These are phyloP conservation scores for Linderniella brevidens DNA, from an alignment of 257 asterid species.

Conservation along the genomic window DNA sequence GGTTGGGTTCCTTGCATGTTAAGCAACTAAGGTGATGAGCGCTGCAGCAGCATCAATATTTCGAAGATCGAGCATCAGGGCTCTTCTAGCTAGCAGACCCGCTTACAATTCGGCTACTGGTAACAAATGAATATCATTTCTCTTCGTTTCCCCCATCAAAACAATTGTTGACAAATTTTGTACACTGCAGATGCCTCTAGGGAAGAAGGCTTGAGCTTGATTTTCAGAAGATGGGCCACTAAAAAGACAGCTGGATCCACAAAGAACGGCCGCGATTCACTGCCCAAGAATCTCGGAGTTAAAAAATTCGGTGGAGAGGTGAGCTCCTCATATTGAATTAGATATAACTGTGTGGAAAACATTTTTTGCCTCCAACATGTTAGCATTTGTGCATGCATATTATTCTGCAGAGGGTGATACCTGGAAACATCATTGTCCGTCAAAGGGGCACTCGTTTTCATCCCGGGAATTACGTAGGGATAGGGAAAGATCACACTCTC, in stretches of 20 bases:
- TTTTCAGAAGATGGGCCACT: slow-evolving; percentile 83
- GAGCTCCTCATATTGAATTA: no score
- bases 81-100: slow-evolving; percentile 28
- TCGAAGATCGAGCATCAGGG: slow-evolving; percentile 50
- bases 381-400: not conserved
- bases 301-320: slow-evolving; percentile 98
- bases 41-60: slow-evolving; percentile 20
- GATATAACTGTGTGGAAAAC: no score
- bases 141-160: not conserved
- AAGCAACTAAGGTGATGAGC: slow-evolving; percentile 18
- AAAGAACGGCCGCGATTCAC: slow-evolving; percentile 83
- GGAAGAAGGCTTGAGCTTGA: slow-evolving; percentile 62
- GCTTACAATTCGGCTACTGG: slow-evolving; percentile 43
- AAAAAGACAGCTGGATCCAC: slow-evolving; percentile 89
- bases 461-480: slow-evolving; percentile 77
- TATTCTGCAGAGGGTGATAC: slow-evolving; percentile 53
- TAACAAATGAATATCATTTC: slow-evolving; percentile 14
- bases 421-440: slow-evolving; percentile 85
- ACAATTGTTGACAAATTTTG: not conserved
- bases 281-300: slow-evolving; percentile 80
- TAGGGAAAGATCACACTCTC: slow-evolving; percentile 81
- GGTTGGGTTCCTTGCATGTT: not conserved
- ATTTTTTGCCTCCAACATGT: not conserved
- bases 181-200: slow-evolving; percentile 40
- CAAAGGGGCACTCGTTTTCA: slow-evolving; percentile 95